Evolutionary conservation across 768 basidiomycete genomes (phyloP).

Genomic region (Suillus americanus): DNA sequence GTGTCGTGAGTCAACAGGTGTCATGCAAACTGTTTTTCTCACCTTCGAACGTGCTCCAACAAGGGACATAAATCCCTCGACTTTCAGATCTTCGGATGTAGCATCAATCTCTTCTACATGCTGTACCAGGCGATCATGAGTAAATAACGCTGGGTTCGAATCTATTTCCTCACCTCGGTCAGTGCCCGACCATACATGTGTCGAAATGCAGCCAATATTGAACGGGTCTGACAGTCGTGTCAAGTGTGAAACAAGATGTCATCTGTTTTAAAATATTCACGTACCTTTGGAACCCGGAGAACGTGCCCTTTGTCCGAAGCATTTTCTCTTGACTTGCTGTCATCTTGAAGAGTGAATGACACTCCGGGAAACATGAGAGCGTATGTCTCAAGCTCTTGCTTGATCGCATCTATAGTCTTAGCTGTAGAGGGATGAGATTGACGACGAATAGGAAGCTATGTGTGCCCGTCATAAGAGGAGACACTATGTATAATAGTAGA

Average conservation of each 20-base stretch:
- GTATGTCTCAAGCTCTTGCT: conserved; percentile 69
- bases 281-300: conserved; percentile 68
- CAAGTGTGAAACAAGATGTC: not conserved
- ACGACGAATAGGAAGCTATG: conserved; percentile 79
- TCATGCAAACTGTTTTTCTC: conserved; percentile 16
- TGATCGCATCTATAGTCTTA: conserved; percentile 65
- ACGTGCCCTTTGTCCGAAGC: conserved; percentile 41
- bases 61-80: conserved; percentile 85
- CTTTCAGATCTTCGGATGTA: conserved; percentile 45
- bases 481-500: not conserved
- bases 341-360: conserved; percentile 65
- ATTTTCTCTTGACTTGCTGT: conserved; percentile 36
- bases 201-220: conserved; percentile 66
- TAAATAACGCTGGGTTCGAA: conserved; percentile 1
- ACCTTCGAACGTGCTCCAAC: conserved; percentile 76
- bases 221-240: conserved; percentile 50
- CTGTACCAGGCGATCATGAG: conserved; percentile 36
- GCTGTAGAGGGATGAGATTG: conserved; percentile 60
- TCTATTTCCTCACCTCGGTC: conserved; percentile 52
- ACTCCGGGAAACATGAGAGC: conserved; percentile 74
- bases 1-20: conserved; percentile 16
- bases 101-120: conserved; percentile 65
- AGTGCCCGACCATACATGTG: conserved; percentile 73
- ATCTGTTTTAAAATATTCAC: conserved; percentile 9
- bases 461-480: conserved; percentile 7